Conservation (phyloP, 176 grass and related monocot species). For the Dendrocalamus sinicus region DNA sequence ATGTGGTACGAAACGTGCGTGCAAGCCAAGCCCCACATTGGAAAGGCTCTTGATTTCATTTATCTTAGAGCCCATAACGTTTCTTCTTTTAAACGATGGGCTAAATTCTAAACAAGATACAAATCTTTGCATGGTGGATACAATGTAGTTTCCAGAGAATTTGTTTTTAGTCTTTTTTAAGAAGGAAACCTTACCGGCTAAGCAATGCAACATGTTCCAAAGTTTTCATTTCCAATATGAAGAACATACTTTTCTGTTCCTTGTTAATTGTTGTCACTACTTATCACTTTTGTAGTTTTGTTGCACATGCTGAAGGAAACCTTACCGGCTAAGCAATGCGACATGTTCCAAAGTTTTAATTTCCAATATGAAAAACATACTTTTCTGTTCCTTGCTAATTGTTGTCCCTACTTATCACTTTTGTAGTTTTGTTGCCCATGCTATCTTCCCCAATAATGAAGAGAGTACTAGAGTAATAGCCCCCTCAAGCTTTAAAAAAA, state of each 20-base stretch:
- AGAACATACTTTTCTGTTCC: background rate
- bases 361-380: background rate
- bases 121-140: background rate
- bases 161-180: background rate
- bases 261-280: background rate
- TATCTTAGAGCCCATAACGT: background rate
- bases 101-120: background rate
- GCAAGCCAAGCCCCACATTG: background rate
- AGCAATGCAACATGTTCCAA: conserved; percentile 15
- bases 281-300: background rate
- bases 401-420: background rate
- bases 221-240: background rate
- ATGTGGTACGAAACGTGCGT: background rate
- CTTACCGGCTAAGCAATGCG: conserved; percentile 38
- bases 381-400: background rate
- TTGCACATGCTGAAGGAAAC: background rate
- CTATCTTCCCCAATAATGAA: background rate
- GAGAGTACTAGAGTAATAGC: background rate
- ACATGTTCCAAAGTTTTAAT: background rate
- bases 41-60: conserved; percentile 27
- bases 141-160: background rate
- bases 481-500: background rate
- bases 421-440: background rate
- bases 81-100: background rate
- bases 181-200: conserved; percentile 29